Evolutionary conservation across 192 early-diverging fungal genomes (phyloP), one percentile per base, ranked within the genome.

Genomic region (Entomortierella lignicola): DNA sequence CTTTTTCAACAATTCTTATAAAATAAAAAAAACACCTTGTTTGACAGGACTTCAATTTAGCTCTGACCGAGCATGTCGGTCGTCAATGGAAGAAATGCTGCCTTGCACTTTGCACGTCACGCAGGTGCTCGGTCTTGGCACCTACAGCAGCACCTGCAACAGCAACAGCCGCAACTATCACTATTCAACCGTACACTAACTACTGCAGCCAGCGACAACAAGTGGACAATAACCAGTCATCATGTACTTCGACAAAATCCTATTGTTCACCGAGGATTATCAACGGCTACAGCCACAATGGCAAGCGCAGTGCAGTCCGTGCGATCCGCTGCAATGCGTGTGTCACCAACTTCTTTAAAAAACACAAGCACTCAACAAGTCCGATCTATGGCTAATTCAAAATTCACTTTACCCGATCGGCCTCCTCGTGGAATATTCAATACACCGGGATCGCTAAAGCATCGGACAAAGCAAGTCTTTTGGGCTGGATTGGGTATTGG

Each of bases 401-500:
- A 47, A 4, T 2, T 47, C 17, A 4, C 15, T 20, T 4, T 15
- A 12, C 44, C 12, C 2, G 3, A 47, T 47, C 44, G 2, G 20
- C 27, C 29, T 17, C 50, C 70, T 8, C 54, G 57, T n/a, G 70
- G 71, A 8, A 25, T 68, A 0, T 57, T 69, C 50, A 77, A 65
- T 48, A 77, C 72, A 23, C 72, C 63, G 30, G 64, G 72, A 26
- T 69, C 44, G 7, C 55, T 69, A 13, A 30, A 34, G 21, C 27
- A 47, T n/a, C 55, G 56, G 56, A 79, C 70, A 50, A 79, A 70
- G 42, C 66, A 79, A 32, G 62, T 44, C 0, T 29, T 79, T 5
- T 79, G 75, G 75, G 25, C 52, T 18, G 67, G 75, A 13, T n/a
- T 79, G 6, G 75, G 75, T 48, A 2, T 79, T 8, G 68, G 75